Evolutionary conservation across 371 early-diverging fungal genomes (phyloP).

Genomic region (Mortierella sp.): DNA sequence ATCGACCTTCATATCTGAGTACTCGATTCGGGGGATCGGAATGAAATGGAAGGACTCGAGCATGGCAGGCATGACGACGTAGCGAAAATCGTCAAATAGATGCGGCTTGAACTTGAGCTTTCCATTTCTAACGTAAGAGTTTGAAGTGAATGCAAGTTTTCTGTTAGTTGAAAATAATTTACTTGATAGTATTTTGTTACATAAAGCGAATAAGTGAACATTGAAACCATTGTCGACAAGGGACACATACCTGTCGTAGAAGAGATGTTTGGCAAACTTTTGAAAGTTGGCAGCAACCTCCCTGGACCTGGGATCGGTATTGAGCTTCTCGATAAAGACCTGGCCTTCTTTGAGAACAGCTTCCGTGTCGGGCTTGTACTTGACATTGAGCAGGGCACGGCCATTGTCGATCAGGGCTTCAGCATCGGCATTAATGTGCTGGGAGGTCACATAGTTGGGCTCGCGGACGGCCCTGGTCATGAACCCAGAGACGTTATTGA

Average conservation of each 20-base stretch:
- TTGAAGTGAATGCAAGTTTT: not conserved
- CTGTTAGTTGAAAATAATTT: not conserved
- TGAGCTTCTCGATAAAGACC: slow-evolving; percentile 38
- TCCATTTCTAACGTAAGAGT: slow-evolving; percentile 58
- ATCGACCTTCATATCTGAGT: slow-evolving; percentile 67
- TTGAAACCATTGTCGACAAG: too few relatives aligned
- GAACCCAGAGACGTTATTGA: slow-evolving; percentile 44
- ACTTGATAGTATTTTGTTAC: too few relatives aligned
- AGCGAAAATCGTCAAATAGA: slow-evolving; percentile 67
- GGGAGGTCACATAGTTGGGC: slow-evolving; percentile 43
- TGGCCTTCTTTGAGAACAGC: slow-evolving; percentile 32
- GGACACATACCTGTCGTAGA: slow-evolving; percentile 34
- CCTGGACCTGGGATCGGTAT: slow-evolving; percentile 29
- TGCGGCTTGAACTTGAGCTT: slow-evolving; percentile 68
- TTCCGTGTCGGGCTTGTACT: slow-evolving; percentile 42
- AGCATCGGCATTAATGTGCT: slow-evolving; percentile 32
- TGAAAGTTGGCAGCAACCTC: slow-evolving; percentile 40
- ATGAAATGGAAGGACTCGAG: slow-evolving; percentile 72
- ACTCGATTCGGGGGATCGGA: slow-evolving; percentile 76
- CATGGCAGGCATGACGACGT: slow-evolving; percentile 64
- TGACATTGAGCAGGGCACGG: slow-evolving; percentile 22
- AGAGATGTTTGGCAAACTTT: slow-evolving; percentile 29
- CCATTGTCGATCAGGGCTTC: slow-evolving; percentile 33
- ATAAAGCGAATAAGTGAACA: too few relatives aligned
- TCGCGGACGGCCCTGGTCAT: slow-evolving; percentile 41